Base-by-base conservation (phyloP, 257 asterid species). In the Przewalskia tangutica region DNA sequence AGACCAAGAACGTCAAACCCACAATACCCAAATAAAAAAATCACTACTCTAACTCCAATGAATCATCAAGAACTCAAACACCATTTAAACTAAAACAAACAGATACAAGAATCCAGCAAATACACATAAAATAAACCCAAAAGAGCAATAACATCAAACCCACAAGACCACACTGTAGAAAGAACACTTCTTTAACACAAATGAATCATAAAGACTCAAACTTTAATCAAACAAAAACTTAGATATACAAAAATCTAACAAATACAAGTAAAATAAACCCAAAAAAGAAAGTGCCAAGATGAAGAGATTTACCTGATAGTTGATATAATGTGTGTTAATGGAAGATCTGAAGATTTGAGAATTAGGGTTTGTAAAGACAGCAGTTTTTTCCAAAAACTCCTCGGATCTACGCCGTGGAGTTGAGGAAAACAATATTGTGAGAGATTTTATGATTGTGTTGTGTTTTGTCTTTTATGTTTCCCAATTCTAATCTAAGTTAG, bases 321-420 rank as follows among this genome's bases (percentile, higher is more conserved):
- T 4, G 76, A 54, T 71, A 18, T 63, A 71, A 82, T 60, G 38
- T 38, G 34, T 23, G 42, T 60, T 27, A 42, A 75, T 11, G 73
- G 6, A 27, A 27, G 32, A 27, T 27, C 32, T 27, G 32, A 20
- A 62, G 84, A 82, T 82, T 81, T 56, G 81, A 8, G 12, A 20
- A 50, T 36, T 82, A 58, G 80, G 77, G 80, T 56, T 82, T 82
- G 27, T 14, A 18, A 71, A 71, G 78, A 71, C 67, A 56, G 70
- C 70, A 17, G 70, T 40, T 11, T 16, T 34, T 34, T 27, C 32
- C 77, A 63, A 36, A 82, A 82, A 82, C 84, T 59, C 84, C 84
- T 82, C 84, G 84, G 84, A 82, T 82, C 81, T 82, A 82, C 81
- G 81, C 84, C 84, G 81, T 76, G 84, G 81, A 82, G 84, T 82